phyloP scores from a whole-genome alignment of 2,329 filamentous ascomycete genomes.

The Stagonosporopsis cucurbitacearum region DNA sequence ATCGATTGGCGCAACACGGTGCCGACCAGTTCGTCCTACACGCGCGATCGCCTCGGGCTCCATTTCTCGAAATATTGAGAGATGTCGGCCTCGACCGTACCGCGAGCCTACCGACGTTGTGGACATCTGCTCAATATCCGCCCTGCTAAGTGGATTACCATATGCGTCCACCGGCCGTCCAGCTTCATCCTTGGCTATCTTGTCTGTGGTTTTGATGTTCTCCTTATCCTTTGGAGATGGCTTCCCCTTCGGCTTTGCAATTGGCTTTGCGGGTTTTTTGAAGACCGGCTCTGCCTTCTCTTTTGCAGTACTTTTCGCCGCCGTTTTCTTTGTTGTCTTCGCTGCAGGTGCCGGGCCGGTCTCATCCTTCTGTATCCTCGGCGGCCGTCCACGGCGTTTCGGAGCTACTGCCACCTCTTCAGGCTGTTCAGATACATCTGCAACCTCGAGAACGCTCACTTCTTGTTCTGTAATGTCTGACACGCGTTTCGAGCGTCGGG shows the following conservation, averaged over 20 bases:
- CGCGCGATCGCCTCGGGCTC: slow-evolving; percentile 38
- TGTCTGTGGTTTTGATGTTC: slow-evolving; percentile 14
- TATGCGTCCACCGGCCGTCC: slow-evolving; percentile 42
- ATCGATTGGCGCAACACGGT: slow-evolving; percentile 77
- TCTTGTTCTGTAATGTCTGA: slow-evolving; percentile 40
- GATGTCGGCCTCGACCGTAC: slow-evolving; percentile 43
- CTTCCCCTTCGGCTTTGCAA: slow-evolving; percentile 35
- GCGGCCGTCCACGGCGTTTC: slow-evolving; percentile 38
- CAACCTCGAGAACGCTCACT: slow-evolving; percentile 31
- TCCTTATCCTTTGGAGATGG: slow-evolving; percentile 15
- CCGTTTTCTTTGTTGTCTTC: slow-evolving; percentile 12
- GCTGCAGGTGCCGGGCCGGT: slow-evolving; percentile 18
- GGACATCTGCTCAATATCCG: slow-evolving; percentile 45
- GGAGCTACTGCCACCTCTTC: slow-evolving; percentile 25
- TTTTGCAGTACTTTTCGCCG: slow-evolving; percentile 9
- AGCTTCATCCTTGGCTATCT: slow-evolving; percentile 20
- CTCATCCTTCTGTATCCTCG: slow-evolving; percentile 27
- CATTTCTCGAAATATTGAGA: slow-evolving; percentile 45
- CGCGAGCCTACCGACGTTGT: slow-evolving; percentile 40
- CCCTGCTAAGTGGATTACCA: slow-evolving; percentile 42
- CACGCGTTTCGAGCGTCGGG: slow-evolving; percentile 37
- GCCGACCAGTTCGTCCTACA: slow-evolving; percentile 71
- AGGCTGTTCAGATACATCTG: slow-evolving; percentile 34
- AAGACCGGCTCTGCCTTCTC: slow-evolving; percentile 29
- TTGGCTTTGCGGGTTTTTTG: slow-evolving; percentile 36